phyloP scores from a whole-genome alignment of 176 grass and related monocot species.

The Rhynchospora breviuscula region DNA sequence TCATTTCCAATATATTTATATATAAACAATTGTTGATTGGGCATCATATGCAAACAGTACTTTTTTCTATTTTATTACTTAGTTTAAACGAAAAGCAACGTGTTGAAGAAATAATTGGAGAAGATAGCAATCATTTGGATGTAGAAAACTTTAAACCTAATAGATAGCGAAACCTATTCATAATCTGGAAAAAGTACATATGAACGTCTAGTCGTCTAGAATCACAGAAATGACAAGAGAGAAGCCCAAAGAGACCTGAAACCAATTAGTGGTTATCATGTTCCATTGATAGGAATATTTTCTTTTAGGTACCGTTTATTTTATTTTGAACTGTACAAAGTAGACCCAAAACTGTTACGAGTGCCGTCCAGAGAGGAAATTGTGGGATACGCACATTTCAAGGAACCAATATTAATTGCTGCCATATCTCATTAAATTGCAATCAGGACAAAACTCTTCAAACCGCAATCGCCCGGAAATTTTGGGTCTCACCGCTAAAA shows the following conservation, averaged over 20 bases:
- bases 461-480: background rate
- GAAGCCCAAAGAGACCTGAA: background rate
- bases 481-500: background rate
- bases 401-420: background rate
- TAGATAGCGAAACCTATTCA: background rate
- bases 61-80: background rate
- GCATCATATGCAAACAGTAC: background rate
- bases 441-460: background rate
- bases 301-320: background rate
- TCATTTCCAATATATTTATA: background rate
- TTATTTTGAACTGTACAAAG: slow-evolving; percentile 4
- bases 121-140: background rate
- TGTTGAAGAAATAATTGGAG: background rate
- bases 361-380: background rate
- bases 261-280: slow-evolving; percentile 6
- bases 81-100: background rate
- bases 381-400: background rate
- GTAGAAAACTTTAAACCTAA: slow-evolving; percentile 9
- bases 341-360: background rate
- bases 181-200: background rate
- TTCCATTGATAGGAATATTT: background rate
- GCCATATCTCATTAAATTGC: background rate
- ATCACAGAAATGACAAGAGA: slow-evolving; percentile 5
- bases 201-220: background rate
- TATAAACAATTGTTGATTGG: background rate